A percentile compares a stretch with the other conserved stretches of the same genome.
Conservation (phyloP, 2,329 filamentous ascomycete genomes). For the Tolypocladium amazonense region DNA sequence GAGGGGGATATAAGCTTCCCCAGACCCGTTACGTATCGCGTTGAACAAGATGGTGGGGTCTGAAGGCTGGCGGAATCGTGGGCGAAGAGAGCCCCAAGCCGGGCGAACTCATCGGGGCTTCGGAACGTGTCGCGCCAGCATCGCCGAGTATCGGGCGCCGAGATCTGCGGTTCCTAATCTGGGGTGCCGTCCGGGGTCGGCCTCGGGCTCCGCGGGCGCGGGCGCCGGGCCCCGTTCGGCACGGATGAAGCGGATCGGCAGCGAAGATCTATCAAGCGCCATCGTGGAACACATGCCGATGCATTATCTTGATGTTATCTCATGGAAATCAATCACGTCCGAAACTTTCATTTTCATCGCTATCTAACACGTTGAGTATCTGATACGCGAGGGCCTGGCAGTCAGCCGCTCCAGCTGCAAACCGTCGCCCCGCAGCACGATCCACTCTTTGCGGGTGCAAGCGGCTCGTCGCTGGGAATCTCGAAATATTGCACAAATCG, state of each 20-base stretch:
- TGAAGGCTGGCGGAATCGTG: neutral
- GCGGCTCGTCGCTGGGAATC: neutral
- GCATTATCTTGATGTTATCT: neutral
- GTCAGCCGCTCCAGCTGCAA: neutral
- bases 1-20: neutral
- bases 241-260: neutral
- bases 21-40: neutral
- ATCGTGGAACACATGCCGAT: neutral
- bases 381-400: too few relatives aligned
- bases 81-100: neutral
- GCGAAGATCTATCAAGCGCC: neutral
- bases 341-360: neutral
- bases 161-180: neutral
- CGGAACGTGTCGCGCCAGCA: neutral
- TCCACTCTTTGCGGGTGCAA: neutral
- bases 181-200: neutral
- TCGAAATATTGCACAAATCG: neutral
- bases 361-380: neutral
- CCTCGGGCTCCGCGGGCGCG: neutral
- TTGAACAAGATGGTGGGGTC: neutral
- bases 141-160: neutral
- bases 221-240: neutral
- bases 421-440: neutral
- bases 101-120: neutral
- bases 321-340: neutral